Evolutionary conservation across 108 stramenopile genomes (phyloP), one percentile per base, ranked within the genome.

Genomic region (Pseudonitzschia pungens): DNA sequence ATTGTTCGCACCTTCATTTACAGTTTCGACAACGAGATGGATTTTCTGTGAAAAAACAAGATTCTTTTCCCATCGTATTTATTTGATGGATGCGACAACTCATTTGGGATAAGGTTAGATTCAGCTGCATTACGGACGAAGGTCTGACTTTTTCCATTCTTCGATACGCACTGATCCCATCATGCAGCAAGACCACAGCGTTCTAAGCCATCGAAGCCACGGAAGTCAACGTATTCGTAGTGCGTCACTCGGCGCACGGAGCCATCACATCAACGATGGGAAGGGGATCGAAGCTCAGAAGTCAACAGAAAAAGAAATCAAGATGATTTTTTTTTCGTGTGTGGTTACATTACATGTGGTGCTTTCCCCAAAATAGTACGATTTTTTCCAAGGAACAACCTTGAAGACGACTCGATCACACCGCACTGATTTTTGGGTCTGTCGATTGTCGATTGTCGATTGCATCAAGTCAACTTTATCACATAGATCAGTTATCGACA

Each of bases 21-120:
- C 26, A 7, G 54, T 26, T 55, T 26, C 7, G 36, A 36, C 36
- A 36, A 6, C 36, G 6, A 36, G 36, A 36, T 36, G 36, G 36
- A 36, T 36, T 36, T 36, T 36, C 36, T 36, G 36, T 36, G 36
- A 36, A 36, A 36, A 36, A 36, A 36, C 2, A 36, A 12, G 1
- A 10, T 55, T 10, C 54, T 4, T 51, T 16, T 51, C 24, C 3
- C 9, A 55, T 22, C 24, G n/a, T n/a, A n/a, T n/a, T n/a, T n/a
- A n/a, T n/a, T n/a, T 22, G 54, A 55, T 55, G 24, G 54, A 55
- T 55, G 26, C 21, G 54, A 55, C 21, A 22, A 12, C 54, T 55
- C 54, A 55, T 24, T 55, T 12, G 54, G 54, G 54, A 55, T 55
- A 55, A 24, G 54, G 54, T 26, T 55, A 55, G 10, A 21, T 20